These are phyloP conservation scores for Penicillium riverlandense DNA, from an alignment of 495 filamentous ascomycete genomes.

Conservation along the genomic window DNA sequence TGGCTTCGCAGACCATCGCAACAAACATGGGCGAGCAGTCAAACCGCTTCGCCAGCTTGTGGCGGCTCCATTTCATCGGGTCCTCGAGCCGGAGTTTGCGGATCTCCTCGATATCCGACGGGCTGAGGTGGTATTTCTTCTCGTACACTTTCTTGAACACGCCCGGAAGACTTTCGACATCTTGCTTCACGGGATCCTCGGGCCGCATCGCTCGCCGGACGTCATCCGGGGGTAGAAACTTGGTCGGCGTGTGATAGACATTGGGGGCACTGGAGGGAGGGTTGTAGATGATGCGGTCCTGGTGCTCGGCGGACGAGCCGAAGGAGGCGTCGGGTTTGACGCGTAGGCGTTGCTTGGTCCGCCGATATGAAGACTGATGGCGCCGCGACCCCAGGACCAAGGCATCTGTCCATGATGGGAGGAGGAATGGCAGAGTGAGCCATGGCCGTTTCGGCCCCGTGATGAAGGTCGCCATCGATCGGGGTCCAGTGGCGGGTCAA, in stretches of 20 bases:
- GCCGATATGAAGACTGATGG: constrained; percentile 61
- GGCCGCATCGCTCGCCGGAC: constrained; percentile 53
- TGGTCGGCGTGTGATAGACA: constrained; percentile 78
- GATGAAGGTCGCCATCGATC: constrained; percentile 30
- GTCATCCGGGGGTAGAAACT: constrained; percentile 81
- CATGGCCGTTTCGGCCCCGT: constrained; percentile 30
- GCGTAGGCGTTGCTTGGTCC: constrained; percentile 64
- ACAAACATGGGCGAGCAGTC: constrained; percentile 74
- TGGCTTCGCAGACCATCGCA: constrained; percentile 42
- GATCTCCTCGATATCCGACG: constrained; percentile 72
- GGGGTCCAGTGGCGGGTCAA: constrained; percentile 2
- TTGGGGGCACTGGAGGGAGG: constrained; percentile 80
- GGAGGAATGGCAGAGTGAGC: constrained; percentile 35
- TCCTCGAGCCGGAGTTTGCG: constrained; percentile 58
- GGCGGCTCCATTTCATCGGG: constrained; percentile 65
- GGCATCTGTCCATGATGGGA: constrained; percentile 30
- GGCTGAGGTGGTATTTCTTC: constrained; percentile 71
- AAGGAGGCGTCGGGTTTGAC: constrained; percentile 70
- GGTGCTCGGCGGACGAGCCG: constrained; percentile 35
- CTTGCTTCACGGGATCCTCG: constrained; percentile 11
- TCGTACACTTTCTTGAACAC: constrained; percentile 43
- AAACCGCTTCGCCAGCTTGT: constrained; percentile 62
- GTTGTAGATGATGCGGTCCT: constrained; percentile 82
- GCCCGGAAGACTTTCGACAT: constrained; percentile 43
- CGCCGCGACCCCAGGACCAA: constrained; percentile 32